These are phyloP conservation scores for Aspergillus haitiensis DNA, from an alignment of 495 filamentous ascomycete genomes.

Conservation along the genomic window DNA sequence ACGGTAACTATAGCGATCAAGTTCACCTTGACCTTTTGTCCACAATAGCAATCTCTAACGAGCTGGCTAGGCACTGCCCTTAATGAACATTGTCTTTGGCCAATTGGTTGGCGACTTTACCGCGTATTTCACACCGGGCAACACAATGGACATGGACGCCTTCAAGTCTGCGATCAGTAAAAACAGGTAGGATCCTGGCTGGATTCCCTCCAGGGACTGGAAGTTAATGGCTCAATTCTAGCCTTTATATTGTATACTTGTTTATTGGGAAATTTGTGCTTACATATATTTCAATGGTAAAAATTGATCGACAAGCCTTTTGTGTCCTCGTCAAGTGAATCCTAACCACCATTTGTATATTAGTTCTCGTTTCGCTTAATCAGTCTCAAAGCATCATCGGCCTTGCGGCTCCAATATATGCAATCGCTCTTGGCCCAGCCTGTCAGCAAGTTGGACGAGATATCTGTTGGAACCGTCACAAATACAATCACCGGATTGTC, in stretches of 20 bases:
- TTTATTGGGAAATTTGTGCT: conserved; percentile 41
- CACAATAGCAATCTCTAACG: neutral
- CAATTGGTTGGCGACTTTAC: conserved; percentile 43
- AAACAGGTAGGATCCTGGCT: conserved; percentile 23
- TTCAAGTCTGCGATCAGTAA: conserved; percentile 35
- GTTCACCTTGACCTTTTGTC: too few species aligned
- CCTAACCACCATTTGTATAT: neutral
- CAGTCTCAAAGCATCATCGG: conserved; percentile 41
- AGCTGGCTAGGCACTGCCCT: conserved; percentile 32
- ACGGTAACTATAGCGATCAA: conserved; percentile 33
- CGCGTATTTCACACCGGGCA: conserved; percentile 29
- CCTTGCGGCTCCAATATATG: conserved; percentile 36
- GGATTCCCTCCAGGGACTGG: neutral
- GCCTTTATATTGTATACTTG: conserved; percentile 38
- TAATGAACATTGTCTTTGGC: conserved; percentile 52
- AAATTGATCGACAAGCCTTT: neutral
- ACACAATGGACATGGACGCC: conserved; percentile 21
- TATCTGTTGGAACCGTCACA: conserved; percentile 40
- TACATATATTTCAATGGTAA: conserved; percentile 35
- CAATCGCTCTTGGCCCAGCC: conserved; percentile 36
- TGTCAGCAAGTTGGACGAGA: conserved; percentile 33
- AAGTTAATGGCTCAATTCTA: neutral
- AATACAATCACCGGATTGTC: conserved; percentile 63
- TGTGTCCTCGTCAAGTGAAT: neutral
- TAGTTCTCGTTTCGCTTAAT: conserved; percentile 54